Percentiles rank a stretch among this genome's conserved stretches.
These are phyloP conservation scores for Syzygium malaccense DNA, from an alignment of 441 rosid species.

Conservation along the genomic window DNA sequence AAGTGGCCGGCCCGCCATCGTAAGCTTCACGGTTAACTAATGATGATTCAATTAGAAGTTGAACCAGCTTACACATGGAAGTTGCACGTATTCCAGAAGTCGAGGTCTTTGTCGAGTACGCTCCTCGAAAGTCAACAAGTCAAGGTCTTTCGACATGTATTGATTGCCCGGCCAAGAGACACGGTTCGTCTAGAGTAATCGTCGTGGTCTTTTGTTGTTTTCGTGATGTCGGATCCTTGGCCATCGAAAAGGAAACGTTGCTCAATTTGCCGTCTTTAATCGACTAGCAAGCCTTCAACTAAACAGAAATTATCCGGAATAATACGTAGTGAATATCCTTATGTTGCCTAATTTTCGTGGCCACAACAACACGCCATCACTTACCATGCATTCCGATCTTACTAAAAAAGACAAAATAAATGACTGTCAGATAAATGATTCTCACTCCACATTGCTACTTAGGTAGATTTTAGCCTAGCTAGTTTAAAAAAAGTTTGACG, in stretches of 20 bases:
- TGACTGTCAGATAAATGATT: not conserved
- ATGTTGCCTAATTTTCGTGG: not conserved
- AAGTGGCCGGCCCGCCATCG: not conserved
- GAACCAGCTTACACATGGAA: not conserved
- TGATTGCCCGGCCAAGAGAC: not conserved
- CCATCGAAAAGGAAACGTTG: no score
- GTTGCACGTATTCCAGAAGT: not conserved
- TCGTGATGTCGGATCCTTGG: not conserved
- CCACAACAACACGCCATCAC: not conserved
- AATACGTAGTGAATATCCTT: not conserved
- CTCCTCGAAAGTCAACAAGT: not conserved
- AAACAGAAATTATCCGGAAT: not conserved
- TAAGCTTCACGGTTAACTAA: not conserved
- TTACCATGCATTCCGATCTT: not conserved
- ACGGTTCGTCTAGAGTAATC: not conserved
- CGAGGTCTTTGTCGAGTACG: not conserved
- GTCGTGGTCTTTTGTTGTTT: not conserved
- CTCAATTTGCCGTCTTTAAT: not conserved
- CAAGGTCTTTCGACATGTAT: not conserved
- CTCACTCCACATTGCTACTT: not conserved
- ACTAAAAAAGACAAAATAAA: not conserved
- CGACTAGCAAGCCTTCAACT: not conserved
- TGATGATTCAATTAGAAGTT: not conserved
- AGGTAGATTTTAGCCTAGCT: not conserved
- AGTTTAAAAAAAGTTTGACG: not conserved